Evolutionary conservation across 176 grass and related monocot species (phyloP).

Genomic region (Lolium perenne): DNA sequence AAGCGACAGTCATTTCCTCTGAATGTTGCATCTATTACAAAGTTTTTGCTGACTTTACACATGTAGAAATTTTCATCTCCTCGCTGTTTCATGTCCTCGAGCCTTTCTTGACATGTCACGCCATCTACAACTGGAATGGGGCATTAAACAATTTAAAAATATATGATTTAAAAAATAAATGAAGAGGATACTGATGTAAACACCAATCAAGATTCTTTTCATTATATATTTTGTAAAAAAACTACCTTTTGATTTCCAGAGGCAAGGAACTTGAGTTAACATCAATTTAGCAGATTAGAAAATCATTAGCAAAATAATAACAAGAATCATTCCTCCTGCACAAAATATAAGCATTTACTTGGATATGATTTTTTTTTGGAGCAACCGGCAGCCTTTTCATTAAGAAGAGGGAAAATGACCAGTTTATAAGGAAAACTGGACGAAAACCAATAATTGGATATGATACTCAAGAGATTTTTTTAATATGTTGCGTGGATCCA

Average conservation of each 20-base stretch:
- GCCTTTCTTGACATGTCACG: conserved; percentile 67
- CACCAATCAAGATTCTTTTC: conserved; percentile 13
- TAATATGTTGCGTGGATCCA: not conserved
- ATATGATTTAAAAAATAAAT: not conserved
- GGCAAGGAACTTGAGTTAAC: not conserved
- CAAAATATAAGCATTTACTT: not conserved
- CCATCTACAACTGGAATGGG: conserved; percentile 80
- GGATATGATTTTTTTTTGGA: too few species aligned
- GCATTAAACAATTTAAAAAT: not conserved
- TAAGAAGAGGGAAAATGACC: too few species aligned
- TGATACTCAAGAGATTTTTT: not conserved
- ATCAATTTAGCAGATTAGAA: not conserved
- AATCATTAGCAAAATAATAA: not conserved
- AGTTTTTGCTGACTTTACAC: conserved; percentile 89
- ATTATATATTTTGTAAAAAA: not conserved
- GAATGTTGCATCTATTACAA: conserved; percentile 93
- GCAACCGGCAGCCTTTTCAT: too few species aligned
- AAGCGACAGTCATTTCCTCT: conserved; percentile 92
- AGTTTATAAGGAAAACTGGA: too few species aligned
- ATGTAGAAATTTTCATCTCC: conserved; percentile 85
- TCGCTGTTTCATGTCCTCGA: conserved; percentile 74
- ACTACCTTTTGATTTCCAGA: not conserved
- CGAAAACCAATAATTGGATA: not conserved
- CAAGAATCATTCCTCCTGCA: not conserved
- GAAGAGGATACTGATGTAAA: not conserved